These are phyloP conservation scores for Vanrija sp. DNA, from an alignment of 1,284 basidiomycete species.

Conservation along the genomic window DNA sequence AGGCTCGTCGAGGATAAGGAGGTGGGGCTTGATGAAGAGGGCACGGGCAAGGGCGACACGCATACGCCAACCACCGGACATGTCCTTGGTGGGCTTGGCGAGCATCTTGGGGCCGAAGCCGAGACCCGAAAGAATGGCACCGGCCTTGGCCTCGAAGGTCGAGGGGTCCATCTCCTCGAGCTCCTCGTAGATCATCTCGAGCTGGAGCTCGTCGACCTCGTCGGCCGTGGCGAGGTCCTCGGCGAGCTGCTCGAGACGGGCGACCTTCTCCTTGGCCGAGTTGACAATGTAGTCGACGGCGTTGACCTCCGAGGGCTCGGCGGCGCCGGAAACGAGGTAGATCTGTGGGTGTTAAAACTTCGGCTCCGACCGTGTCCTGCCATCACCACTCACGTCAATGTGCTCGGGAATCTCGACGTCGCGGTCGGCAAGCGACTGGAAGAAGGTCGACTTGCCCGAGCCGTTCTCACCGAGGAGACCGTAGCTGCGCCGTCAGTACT, in stretches of 20 bases:
- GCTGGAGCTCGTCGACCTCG: constrained; percentile 77
- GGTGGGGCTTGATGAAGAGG: constrained; percentile 92
- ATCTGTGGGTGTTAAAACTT: constrained; percentile 54
- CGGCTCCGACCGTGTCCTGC: background rate
- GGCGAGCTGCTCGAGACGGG: constrained; percentile 88
- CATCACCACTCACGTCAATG: constrained; percentile 61
- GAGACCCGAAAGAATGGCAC: constrained; percentile 92
- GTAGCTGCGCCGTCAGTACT: constrained; percentile 51
- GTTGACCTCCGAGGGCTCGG: constrained; percentile 92
- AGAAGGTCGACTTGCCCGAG: constrained; percentile 74
- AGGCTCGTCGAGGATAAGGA: constrained; percentile 81
- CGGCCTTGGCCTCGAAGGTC: constrained; percentile 95
- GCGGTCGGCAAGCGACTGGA: constrained; percentile 69
- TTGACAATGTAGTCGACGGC: constrained; percentile 94
- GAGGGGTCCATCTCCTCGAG: constrained; percentile 93
- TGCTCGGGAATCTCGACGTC: constrained; percentile 93
- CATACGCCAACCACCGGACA: constrained; percentile 99
- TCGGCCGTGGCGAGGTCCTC: constrained; percentile 90
- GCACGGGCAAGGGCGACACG: constrained; percentile 94
- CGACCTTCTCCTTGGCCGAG: constrained; percentile 90
- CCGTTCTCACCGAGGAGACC: constrained; percentile 96
- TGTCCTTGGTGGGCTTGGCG: constrained; percentile 94
- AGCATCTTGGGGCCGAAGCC: constrained; percentile 91
- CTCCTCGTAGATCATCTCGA: constrained; percentile 90
- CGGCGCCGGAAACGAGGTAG: constrained; percentile 93